Base-by-base conservation (phyloP, 192 early-diverging fungal species). In the Coemansia sp. region DNA sequence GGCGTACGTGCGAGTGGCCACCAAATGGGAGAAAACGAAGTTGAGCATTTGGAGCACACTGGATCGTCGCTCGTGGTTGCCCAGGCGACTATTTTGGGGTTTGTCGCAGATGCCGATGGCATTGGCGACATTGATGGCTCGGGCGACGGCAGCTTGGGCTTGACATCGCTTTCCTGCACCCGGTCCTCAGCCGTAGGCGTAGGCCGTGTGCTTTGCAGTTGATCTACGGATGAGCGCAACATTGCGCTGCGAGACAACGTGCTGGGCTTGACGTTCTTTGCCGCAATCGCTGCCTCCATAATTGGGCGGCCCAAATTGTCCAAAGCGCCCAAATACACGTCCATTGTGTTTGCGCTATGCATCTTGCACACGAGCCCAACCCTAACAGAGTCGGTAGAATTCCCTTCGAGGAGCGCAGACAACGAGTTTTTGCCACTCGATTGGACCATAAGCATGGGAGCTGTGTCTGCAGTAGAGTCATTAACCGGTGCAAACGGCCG, bases 11-110 rank as follows among this genome's bases (percentile, higher is more conserved):
- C 44, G 25, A 55, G 11, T 2, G 71, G 77, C 77, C 77, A 80
- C 77, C 77, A 80, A 21, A 80, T 71, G 2, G 77, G 77, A 53
- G 77, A 80, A 19, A 73, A 70, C 8, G 46, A 17, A 19, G 46
- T 21, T 9, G 68, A 55, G 34, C 77, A 80, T 36, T 54, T 60
- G 14, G 34, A 15, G 49, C 77, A 80, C 19, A 44, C 38, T 1
- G 77, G 77, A n/a, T 74, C 65, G 0, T 59, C 63, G 12, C 55
- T 57, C 1, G 67, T 59, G 19, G 48, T 67, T 23, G 64, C 36
- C 76, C 76, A 79, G 10, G 48, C 48, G 20, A 75, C 62, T 10
- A 42, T 48, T 3, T 49, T 47, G 5, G 62, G 19, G 28, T 34
- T n/a, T 6, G 28, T 15, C 5, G 34, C 6, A 28, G 37, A 2